Base-by-base conservation (phyloP, 345 rosid genomes). In the Streptanthus diversifolius region DNA sequence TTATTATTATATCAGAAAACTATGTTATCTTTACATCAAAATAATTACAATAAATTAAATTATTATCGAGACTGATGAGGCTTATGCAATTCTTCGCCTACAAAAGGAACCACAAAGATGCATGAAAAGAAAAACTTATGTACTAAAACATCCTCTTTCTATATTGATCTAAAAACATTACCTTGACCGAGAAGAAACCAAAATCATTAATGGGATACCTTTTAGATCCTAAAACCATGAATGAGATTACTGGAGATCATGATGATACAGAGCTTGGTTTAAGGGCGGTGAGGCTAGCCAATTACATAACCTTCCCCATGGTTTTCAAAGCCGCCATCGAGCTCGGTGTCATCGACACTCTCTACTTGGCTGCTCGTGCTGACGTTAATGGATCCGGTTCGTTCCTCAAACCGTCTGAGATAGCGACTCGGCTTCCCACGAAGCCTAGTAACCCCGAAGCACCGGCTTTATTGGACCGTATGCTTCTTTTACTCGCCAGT, bases 311-410 rank as follows among this genome's bases (percentile, higher is more conserved):
- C 33, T 45, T 64, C 22, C 77, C 77, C 3, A 73, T 73, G 77
- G 77, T 73, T 44, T 56, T 73, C 54, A 73, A 73, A 65, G 64
- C 77, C n/a, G 66, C 77, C 57, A 32, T 73, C 7, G 77, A 73
- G 58, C 77, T 73, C 10, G 65, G 71, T 56, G 70, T 65, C 65
- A 47, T 72, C 8, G 76, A 72, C 69, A 9, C 61, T 62, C 76
- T 72, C 43, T 52, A 62, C 66, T 22, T 22, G 2, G 66, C 66
- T 39, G 25, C 49, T 37, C 68, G 43, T 33, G 76, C 35, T 53
- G 27, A 62, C 8, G 32, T 36, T 29, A 41, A 22, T 1, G 71
- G 56, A 33, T 30, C 61, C 10, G 15, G 71, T 54, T 41, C 63
- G 7, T 73, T 73, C 39, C 77, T 73, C 27, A 40, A 63, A 30